phyloP scores from a whole-genome alignment of 306 rosid species.

The Prinsepia uniflora region DNA sequence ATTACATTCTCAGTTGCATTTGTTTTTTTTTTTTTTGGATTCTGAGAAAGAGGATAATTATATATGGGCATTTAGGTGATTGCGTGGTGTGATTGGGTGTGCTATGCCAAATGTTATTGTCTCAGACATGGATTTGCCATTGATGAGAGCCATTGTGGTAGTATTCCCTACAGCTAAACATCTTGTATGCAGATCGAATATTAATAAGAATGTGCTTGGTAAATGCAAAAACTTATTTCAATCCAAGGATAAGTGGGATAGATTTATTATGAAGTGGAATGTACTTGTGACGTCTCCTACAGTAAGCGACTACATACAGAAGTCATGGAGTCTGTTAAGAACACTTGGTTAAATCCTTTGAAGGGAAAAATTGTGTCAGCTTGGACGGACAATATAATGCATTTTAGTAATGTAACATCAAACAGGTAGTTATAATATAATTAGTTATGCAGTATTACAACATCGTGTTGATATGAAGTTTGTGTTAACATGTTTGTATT shows the following conservation, averaged over 20 bases:
- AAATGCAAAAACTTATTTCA: conserved; percentile 14
- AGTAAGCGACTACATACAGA: background rate
- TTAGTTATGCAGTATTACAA: background rate
- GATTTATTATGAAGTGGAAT: conserved; percentile 18
- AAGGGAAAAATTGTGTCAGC: conserved; percentile 9
- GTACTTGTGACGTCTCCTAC: conserved; percentile 8
- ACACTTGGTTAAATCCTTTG: conserved; percentile 19
- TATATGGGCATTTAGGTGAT: conserved; percentile 13
- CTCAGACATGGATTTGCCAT: conserved; percentile 14
- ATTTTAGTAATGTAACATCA: conserved; percentile 18
- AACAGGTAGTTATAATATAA: conserved; percentile 11
- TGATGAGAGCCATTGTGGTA: conserved; percentile 12
- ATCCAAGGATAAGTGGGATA: conserved; percentile 19
- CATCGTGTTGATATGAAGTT: conserved; percentile 2
- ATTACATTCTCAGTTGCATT: conserved; percentile 19
- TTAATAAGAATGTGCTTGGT: conserved; percentile 15
- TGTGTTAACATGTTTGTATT: background rate
- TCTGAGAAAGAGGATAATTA: conserved; percentile 13
- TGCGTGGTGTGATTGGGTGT: background rate
- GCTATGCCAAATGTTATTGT: conserved; percentile 15
- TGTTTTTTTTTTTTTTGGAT: conserved; percentile 4
- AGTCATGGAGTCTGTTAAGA: conserved; percentile 11
- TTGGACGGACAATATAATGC: conserved; percentile 18
- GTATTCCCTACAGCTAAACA: conserved; percentile 15
- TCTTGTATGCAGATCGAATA: conserved; percentile 11